Percentiles rank a stretch among this genome's conserved stretches.
These are phyloP conservation scores for Microbotryum silenes-acaulis DNA, from an alignment of 1,284 basidiomycete species.

Conservation along the genomic window DNA sequence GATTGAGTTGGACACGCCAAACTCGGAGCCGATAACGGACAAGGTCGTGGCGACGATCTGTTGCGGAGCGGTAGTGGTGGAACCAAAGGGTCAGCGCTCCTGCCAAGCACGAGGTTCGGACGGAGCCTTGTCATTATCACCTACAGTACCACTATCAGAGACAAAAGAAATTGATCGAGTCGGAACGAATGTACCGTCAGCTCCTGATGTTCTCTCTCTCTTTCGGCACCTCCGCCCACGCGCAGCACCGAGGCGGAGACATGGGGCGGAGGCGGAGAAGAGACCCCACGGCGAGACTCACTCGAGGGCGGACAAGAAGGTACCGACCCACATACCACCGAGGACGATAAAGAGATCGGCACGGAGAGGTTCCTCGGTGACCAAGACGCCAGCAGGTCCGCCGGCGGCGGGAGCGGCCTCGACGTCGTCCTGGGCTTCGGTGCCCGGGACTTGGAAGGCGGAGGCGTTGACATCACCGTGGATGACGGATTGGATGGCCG, in stretches of 20 bases:
- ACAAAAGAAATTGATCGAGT: neutral
- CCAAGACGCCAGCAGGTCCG: conserved; percentile 7
- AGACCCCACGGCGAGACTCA: neutral
- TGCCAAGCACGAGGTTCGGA: neutral
- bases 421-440: conserved; percentile 17
- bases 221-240: too few species aligned
- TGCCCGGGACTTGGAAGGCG: conserved; percentile 15
- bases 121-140: neutral
- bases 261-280: too few species aligned
- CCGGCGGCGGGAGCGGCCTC: conserved; percentile 12
- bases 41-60: conserved; percentile 30
- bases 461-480: conserved; percentile 19
- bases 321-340: conserved; percentile 30
- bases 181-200: too few species aligned
- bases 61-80: neutral
- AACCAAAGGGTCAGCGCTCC: neutral
- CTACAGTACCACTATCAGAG: conserved; percentile 3
- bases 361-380: conserved; percentile 14
- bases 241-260: neutral
- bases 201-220: too few species aligned
- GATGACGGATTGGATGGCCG: conserved; percentile 6
- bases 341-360: conserved; percentile 22
- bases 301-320: conserved; percentile 15
- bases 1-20: conserved; percentile 26
- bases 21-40: conserved; percentile 25